phyloP scores from a whole-genome alignment of 1,284 basidiomycete genomes.

The Pyrrhoderma noxium region DNA sequence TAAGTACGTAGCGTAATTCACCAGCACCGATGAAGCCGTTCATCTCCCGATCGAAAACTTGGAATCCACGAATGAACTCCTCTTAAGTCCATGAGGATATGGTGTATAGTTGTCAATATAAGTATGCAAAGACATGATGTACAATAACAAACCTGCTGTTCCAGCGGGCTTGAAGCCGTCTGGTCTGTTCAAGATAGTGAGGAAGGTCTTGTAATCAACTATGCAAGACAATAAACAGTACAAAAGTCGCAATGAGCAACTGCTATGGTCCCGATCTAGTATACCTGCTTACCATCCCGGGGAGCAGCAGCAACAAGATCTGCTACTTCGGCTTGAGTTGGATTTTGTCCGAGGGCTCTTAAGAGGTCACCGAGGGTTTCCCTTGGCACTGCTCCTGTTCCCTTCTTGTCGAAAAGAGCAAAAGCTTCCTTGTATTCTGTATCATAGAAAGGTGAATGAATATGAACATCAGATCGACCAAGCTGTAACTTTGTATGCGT shows the following conservation, averaged over 20 bases:
- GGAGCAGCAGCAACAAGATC: slow-evolving; percentile 73
- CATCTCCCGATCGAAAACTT: slow-evolving; percentile 98
- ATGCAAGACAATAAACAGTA: not conserved
- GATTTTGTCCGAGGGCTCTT: slow-evolving; percentile 94
- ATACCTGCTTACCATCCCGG: slow-evolving; percentile 69
- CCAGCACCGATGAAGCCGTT: slow-evolving; percentile 96
- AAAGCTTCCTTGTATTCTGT: slow-evolving; percentile 95
- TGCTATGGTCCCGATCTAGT: too few species aligned
- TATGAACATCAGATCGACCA: not conserved
- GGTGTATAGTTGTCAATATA: not conserved
- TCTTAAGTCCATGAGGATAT: slow-evolving; percentile 44
- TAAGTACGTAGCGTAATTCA: slow-evolving; percentile 89
- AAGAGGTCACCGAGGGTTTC: slow-evolving; percentile 93
- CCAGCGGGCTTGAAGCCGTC: slow-evolving; percentile 97
- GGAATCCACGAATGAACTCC: slow-evolving; percentile 98
- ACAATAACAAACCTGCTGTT: slow-evolving; percentile 60
- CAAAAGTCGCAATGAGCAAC: not conserved
- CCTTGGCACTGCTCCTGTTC: slow-evolving; percentile 82
- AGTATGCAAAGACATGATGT: slow-evolving; percentile 2
- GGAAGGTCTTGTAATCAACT: slow-evolving; percentile 90
- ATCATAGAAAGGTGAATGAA: not conserved
- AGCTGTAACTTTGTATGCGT: not conserved
- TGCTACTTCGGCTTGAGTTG: slow-evolving; percentile 92
- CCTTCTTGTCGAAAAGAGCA: slow-evolving; percentile 96
- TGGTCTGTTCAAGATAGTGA: slow-evolving; percentile 88